Evolutionary conservation across 108 stramenopile species (phyloP).

Genomic region (Nannochloropsis gaditana): DNA sequence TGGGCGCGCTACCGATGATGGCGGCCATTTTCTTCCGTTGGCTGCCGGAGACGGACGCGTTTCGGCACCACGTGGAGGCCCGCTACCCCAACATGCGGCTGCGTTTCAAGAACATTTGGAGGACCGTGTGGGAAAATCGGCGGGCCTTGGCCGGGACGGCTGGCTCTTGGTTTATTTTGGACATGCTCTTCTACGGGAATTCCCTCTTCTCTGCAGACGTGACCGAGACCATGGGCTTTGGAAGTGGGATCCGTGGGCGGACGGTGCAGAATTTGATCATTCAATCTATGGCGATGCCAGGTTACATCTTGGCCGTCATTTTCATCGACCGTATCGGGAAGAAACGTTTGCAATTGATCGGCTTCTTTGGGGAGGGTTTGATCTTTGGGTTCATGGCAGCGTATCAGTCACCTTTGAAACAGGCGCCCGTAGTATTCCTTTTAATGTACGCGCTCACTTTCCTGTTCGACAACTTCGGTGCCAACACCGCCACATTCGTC

Average conservation of each 20-base stretch:
- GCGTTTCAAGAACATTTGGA: constrained; percentile 23
- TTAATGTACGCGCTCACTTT: constrained; percentile 48
- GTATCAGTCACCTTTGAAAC: background rate
- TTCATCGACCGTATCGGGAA: constrained; percentile 52
- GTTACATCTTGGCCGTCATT: constrained; percentile 54
- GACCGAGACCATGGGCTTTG: constrained; percentile 26
- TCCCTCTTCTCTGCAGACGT: constrained; percentile 24
- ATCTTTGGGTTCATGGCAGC: background rate
- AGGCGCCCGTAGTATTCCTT: background rate
- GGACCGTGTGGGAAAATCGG: background rate
- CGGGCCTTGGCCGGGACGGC: constrained; percentile 54
- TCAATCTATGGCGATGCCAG: constrained; percentile 49
- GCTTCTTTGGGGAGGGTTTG: constrained; percentile 30
- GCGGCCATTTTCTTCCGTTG: constrained; percentile 27
- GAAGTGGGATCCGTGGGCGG: constrained; percentile 3
- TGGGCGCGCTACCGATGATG: constrained; percentile 25
- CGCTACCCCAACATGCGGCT: constrained; percentile 21
- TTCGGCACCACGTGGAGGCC: constrained; percentile 21
- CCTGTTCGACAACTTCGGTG: constrained; percentile 59
- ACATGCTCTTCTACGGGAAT: constrained; percentile 58
- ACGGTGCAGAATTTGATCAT: constrained; percentile 46
- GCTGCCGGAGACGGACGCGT: background rate
- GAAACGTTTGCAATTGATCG: constrained; percentile 48
- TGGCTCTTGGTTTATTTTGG: constrained; percentile 59
- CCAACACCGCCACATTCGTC: constrained; percentile 60